Percentiles rank a stretch among this genome's conserved stretches.
Evolutionary conservation across 169 alveolate genomes (phyloP).

Genomic region (Toxoplasma gondii): DNA sequence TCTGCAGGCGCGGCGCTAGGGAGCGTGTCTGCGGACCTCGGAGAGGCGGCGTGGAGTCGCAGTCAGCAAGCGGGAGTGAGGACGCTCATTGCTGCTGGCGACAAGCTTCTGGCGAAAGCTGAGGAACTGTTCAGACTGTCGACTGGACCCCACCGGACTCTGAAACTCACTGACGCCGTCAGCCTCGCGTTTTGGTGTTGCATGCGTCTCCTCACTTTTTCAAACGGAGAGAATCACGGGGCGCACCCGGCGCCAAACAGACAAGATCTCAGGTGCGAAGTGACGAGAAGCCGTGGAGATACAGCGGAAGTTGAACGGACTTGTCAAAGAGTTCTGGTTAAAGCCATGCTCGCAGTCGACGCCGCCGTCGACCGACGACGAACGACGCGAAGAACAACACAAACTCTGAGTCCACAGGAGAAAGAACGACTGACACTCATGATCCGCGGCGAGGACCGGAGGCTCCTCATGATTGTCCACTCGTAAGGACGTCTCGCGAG

Average conservation of each 20-base stretch:
- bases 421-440: background rate
- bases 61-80: background rate
- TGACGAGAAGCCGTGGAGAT: background rate
- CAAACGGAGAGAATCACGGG: background rate
- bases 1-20: background rate
- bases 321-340: background rate
- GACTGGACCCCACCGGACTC: background rate
- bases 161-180: background rate
- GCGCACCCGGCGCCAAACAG: background rate
- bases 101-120: background rate
- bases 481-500: too few relatives aligned
- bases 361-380: background rate
- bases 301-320: background rate
- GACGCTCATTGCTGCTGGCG: background rate
- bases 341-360: background rate
- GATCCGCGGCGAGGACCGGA: slow-evolving; percentile 23
- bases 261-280: background rate
- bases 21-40: background rate
- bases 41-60: background rate
- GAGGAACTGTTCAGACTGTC: background rate
- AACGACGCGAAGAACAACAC: background rate
- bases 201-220: background rate
- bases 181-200: slow-evolving; percentile 34
- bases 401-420: background rate
- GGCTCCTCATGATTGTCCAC: background rate